These are phyloP conservation scores for Batkoa obscura DNA, from an alignment of 371 early-diverging fungal species.

Conservation along the genomic window DNA sequence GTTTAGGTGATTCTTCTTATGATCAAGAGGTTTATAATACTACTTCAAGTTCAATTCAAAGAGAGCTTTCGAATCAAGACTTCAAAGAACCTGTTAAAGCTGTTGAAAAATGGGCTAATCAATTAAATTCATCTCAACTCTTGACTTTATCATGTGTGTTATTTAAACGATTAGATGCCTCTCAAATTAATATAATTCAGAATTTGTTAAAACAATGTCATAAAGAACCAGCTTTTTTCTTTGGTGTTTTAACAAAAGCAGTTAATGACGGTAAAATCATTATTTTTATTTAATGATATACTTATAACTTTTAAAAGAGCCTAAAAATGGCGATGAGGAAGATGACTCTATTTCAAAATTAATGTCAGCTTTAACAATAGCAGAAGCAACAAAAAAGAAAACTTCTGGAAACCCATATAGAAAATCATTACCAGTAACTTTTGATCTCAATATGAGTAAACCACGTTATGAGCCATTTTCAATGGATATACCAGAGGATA, in stretches of 20 bases:
- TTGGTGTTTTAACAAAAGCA: background rate
- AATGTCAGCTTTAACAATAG: background rate
- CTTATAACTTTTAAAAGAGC: too few relatives aligned
- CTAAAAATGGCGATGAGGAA: background rate
- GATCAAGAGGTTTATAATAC: too few relatives aligned
- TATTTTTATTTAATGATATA: background rate
- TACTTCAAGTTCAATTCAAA: too few relatives aligned
- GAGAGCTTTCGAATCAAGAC: background rate
- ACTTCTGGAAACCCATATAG: background rate
- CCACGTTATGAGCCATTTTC: background rate
- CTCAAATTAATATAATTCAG: background rate
- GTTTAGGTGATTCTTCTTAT: too few relatives aligned
- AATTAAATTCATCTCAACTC: background rate
- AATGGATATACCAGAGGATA: background rate
- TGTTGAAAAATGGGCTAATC: background rate
- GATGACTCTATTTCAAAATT: background rate
- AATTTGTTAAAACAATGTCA: background rate
- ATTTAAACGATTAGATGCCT: background rate
- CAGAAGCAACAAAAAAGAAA: background rate
- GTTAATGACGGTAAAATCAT: background rate
- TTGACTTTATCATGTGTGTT: background rate
- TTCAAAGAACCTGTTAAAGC: background rate
- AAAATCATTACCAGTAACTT: background rate
- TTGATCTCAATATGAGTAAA: background rate
- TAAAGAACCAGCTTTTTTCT: slow-evolving; percentile 5